phyloP scores from a whole-genome alignment of 192 early-diverging fungal genomes.

The Linnemannia zychae region DNA sequence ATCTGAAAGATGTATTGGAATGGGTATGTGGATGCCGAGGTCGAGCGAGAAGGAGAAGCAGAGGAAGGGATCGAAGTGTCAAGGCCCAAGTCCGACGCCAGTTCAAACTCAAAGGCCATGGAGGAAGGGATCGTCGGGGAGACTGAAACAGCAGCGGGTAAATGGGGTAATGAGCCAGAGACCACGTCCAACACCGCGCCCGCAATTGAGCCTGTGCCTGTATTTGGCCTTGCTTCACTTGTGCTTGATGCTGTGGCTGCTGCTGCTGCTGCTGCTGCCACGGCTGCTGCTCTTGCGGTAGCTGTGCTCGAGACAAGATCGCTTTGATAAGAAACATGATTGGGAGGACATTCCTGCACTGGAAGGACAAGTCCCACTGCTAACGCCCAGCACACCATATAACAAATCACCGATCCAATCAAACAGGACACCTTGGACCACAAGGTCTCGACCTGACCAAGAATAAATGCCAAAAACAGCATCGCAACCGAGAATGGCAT shows the following conservation, averaged over 20 bases:
- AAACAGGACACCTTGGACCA: conserved; percentile 37
- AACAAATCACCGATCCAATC: conserved; percentile 28
- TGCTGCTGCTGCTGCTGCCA: not conserved
- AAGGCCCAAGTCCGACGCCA: not conserved
- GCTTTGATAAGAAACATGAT: not conserved
- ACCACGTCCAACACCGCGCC: not conserved
- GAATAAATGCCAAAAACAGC: conserved; percentile 29
- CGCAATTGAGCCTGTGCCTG: not conserved
- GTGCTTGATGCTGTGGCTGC: no score
- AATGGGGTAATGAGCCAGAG: conserved; percentile 1
- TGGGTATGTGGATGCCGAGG: conserved; percentile 2
- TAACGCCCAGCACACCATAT: conserved; percentile 40
- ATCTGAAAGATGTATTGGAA: not conserved
- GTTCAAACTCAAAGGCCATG: conserved; percentile 32
- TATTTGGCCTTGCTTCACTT: not conserved
- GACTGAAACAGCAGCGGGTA: not conserved
- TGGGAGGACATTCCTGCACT: not conserved
- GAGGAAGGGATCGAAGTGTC: not conserved
- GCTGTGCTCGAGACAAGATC: not conserved
- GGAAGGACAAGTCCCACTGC: conserved; percentile 10
- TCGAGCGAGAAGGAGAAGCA: not conserved
- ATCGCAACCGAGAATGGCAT: conserved; percentile 31
- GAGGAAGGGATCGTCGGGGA: not conserved
- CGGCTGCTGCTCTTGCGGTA: not conserved
- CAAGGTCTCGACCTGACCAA: conserved; percentile 20